Base-by-base conservation (phyloP, 2,329 filamentous ascomycete genomes). In the Acrocalymma vagum region DNA sequence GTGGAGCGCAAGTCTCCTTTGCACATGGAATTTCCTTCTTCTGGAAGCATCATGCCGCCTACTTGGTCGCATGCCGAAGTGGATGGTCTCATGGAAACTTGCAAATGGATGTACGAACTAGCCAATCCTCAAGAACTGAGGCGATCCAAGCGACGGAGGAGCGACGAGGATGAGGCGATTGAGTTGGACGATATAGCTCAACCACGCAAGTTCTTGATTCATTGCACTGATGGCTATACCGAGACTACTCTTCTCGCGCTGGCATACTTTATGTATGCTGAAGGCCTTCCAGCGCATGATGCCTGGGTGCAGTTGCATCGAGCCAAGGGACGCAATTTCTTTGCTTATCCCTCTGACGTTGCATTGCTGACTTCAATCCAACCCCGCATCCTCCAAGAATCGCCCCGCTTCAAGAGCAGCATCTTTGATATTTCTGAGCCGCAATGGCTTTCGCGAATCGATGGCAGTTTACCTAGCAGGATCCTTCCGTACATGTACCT, bases 141-240 rank as follows among this genome's bases (percentile, higher is more conserved):
- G 53, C 65, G 54, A 51, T 65, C 42, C 28, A 77, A 72, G 60
- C 73, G 72, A 60, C 72, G 70, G 59, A 76, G 72, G 25, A 65
- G 57, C 41, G 73, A 60, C 16, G 71, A 79, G 38, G 65, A 69
- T 6, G 81, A 85, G 51, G 83, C 86, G 51, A 78, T 79, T 38
- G 72, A 73, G 29, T 82, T 86, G 78, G 56, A 49, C 65, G 64
- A 65, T 20, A 51, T 65, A 39, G 39, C 53, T 36, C 58, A 36
- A 23, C 83, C 39, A 77, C 84, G 49, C 35, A 91, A 85, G 62
- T 83, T 97, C 22, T 80, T 97, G 21, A 88, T 99, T 26, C 93
- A 97, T 70, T 97, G 94, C 68, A 86, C 87, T 2, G 94, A 99
- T 68, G 94, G 94, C 13, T 99, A 99, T 62, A 99, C 94, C 0